Evolutionary conservation across 202 grass and related monocot species (phyloP).

Genomic region (Saccharum hybrid): DNA sequence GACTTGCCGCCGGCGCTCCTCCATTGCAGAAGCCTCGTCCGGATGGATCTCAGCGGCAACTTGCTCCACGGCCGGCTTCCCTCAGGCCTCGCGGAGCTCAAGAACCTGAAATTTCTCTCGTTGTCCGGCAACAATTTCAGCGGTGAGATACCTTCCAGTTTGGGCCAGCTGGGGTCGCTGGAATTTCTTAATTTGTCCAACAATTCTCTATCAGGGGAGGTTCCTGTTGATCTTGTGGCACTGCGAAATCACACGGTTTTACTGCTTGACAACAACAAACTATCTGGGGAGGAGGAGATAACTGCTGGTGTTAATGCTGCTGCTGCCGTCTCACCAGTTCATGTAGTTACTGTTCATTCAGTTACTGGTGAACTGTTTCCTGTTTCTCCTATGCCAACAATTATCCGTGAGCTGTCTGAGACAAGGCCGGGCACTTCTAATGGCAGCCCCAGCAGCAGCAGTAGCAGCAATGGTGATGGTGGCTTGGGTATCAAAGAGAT

Average conservation of each 20-base stretch:
- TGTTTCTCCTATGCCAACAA: slow-evolving; percentile 36
- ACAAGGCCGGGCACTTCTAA: slow-evolving; percentile 7
- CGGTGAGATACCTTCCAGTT: slow-evolving; percentile 63
- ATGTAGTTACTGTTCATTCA: slow-evolving; percentile 27
- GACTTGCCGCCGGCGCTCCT: slow-evolving; percentile 59
- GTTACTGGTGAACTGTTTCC: slow-evolving; percentile 44
- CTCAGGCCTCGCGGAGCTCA: slow-evolving; percentile 51
- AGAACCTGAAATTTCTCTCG: slow-evolving; percentile 66
- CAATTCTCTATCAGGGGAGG: slow-evolving; percentile 65
- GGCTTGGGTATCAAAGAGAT: slow-evolving; percentile 66
- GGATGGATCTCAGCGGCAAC: slow-evolving; percentile 67
- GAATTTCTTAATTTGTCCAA: slow-evolving; percentile 70
- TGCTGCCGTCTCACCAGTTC: background rate
- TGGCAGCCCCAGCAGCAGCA: slow-evolving; percentile 16
- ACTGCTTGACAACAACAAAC: slow-evolving; percentile 50
- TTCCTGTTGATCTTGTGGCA: slow-evolving; percentile 57
- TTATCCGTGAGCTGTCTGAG: slow-evolving; percentile 17
- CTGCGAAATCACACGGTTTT: no score
- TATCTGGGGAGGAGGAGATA: slow-evolving; percentile 47
- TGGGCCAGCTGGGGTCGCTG: slow-evolving; percentile 57
- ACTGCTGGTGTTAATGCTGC: slow-evolving; percentile 31
- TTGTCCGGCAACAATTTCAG: slow-evolving; percentile 72
- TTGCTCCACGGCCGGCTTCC: slow-evolving; percentile 61
- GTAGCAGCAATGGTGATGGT: slow-evolving; percentile 2
- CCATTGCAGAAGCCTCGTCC: slow-evolving; percentile 61